Base-by-base conservation (phyloP, 1,139 yeast species). In the Saccharomyces hybrid region DNA sequence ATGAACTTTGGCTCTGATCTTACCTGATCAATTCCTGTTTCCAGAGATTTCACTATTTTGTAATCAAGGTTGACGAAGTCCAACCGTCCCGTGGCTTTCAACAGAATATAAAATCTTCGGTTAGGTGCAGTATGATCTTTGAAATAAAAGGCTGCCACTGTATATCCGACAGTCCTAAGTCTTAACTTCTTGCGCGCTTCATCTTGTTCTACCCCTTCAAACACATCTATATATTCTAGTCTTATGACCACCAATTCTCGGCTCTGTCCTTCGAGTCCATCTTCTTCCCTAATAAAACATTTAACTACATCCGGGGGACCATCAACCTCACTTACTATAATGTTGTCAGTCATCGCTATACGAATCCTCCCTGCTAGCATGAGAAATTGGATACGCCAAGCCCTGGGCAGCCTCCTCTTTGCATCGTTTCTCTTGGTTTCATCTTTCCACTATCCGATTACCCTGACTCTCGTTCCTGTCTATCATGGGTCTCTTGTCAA, bases 401-500 rank as follows among this genome's bases (percentile, higher is more conserved):
- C 13, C 26, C 44, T 38, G 16, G 13, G 25, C 16, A 9, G n/a
- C 44, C 19, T 23, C 19, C 11, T 13, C 25, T 38, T 38, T 38
- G 44, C 44, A 38, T 19, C 9, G 25, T 16, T 38, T 19, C 44
- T 38, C 25, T 38, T 38, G n/a, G 44, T 13, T 19, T 16, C 25
- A 16, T 38, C 44, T 25, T 38, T 6, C 25, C 16, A 16, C 44
- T 6, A 11, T 13, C 44, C 44, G 16, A 38, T 38, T 38, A 38
- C 44, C 44, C 44, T 38, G 44, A 38, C 44, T 38, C 44, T 38
- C 44, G 44, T 38, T 38, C 44, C 44, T 38, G 44, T 19, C 23
- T 38, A 38, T 16, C 44, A 8, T 11, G 16, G n/a, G n/a, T 38
- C 44, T 38, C 44, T 38, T 38, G 44, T 9, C 23, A 38, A 16